These are phyloP conservation scores for Aspergillus spinulosporus DNA, from an alignment of 2,329 filamentous ascomycete genomes.

Conservation along the genomic window DNA sequence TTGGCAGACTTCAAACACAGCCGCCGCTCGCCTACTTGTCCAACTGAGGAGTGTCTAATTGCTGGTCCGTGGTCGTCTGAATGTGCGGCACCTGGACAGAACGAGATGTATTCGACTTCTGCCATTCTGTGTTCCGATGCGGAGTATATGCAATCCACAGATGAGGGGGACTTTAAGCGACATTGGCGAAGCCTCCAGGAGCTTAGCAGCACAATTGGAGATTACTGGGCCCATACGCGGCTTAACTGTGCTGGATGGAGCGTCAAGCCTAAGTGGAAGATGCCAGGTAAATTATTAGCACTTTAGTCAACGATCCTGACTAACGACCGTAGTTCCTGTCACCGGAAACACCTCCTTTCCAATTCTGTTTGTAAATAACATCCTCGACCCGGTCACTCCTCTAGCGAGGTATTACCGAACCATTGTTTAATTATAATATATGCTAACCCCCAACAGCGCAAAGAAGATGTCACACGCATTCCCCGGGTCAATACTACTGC, in stretches of 20 bases:
- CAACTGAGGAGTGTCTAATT: constrained; percentile 29
- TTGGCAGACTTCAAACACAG: constrained; percentile 36
- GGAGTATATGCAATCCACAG: constrained; percentile 23
- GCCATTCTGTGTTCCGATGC: constrained; percentile 38
- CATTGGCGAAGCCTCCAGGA: constrained; percentile 26
- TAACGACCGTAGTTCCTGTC: constrained; percentile 24
- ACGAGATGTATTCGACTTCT: constrained; percentile 30
- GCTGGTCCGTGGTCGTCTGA: constrained; percentile 34
- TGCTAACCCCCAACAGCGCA: constrained; percentile 28
- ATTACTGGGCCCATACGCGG: constrained; percentile 42
- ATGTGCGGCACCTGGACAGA: constrained; percentile 30
- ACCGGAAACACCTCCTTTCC: constrained; percentile 48
- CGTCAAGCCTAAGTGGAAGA: constrained; percentile 35
- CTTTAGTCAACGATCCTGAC: constrained; percentile 12
- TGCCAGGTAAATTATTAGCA: constrained; percentile 29
- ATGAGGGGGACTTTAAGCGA: constrained; percentile 23
- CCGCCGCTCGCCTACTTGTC: constrained; percentile 27
- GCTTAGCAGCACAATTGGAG: constrained; percentile 32
- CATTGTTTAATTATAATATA: neutral
- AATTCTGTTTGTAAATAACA: constrained; percentile 59
- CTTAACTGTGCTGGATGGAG: constrained; percentile 42
- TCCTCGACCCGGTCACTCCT: constrained; percentile 61
- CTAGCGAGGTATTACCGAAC: constrained; percentile 36
- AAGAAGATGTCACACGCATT: constrained; percentile 43
- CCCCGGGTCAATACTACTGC: constrained; percentile 46